These are phyloP conservation scores for Grifola frondosa DNA, from an alignment of 1,284 basidiomycete genomes.

Conservation along the genomic window DNA sequence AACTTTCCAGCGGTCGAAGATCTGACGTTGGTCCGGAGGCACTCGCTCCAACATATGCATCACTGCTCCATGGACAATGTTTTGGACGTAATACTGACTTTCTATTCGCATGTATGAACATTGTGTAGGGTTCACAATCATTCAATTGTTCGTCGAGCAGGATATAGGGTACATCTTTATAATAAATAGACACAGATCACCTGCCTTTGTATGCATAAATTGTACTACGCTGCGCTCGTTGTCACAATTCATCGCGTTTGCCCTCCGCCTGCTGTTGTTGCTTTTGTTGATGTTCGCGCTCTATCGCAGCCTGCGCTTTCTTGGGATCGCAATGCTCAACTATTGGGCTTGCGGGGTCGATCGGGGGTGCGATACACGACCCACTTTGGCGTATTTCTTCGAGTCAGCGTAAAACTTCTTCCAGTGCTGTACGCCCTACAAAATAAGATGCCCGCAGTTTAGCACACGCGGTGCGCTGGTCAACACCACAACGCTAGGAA, in stretches of 20 bases:
- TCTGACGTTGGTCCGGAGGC: too few relatives aligned
- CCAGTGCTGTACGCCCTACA: constrained; percentile 80
- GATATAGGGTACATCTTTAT: too few relatives aligned
- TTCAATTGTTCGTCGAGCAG: too few relatives aligned
- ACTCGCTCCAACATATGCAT: too few relatives aligned
- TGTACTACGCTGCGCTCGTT: too few relatives aligned
- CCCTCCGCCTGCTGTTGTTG: constrained; percentile 20
- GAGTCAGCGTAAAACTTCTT: constrained; percentile 85
- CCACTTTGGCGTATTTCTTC: constrained; percentile 76
- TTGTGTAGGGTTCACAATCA: too few relatives aligned
- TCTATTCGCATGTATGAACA: too few relatives aligned
- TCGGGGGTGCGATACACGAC: constrained; percentile 73
- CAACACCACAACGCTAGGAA: neutral
- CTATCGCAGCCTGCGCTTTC: constrained; percentile 35
- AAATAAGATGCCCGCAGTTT: constrained; percentile 1
- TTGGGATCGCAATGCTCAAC: constrained; percentile 77
- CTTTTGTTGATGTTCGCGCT: constrained; percentile 18
- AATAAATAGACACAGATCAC: constrained; percentile 6
- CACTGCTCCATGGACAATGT: too few relatives aligned
- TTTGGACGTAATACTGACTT: too few relatives aligned
- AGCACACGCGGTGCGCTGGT: constrained; percentile 1
- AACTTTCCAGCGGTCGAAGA: too few relatives aligned
- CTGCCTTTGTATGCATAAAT: neutral
- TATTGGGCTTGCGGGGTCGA: constrained; percentile 77
- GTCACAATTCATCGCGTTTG: constrained; percentile 40